These are phyloP conservation scores for Penicillium verrucosum DNA, from an alignment of 2,329 filamentous ascomycete genomes.

Conservation along the genomic window DNA sequence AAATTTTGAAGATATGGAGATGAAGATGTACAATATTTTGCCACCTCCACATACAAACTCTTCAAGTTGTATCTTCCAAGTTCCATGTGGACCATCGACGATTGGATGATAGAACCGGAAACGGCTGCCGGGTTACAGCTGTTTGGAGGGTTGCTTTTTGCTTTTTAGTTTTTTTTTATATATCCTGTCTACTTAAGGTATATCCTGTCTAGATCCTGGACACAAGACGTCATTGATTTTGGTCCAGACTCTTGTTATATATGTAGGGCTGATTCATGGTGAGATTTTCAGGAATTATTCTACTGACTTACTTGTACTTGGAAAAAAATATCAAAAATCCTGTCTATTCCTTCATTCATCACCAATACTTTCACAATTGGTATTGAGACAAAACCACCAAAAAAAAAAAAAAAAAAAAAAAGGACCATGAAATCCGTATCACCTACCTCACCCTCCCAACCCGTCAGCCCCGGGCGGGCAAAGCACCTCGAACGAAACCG, in stretches of 20 bases:
- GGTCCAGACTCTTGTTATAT: conserved; percentile 3
- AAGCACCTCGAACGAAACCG: conserved; percentile 25
- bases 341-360: not conserved
- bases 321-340: not conserved
- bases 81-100: not conserved
- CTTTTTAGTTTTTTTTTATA: not conserved
- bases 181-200: not conserved
- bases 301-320: not conserved
- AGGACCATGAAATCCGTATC: not conserved
- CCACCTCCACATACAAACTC: not conserved
- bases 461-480: conserved; percentile 6
- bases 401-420: not conserved
- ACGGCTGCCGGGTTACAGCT: conserved; percentile 4
- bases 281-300: not conserved
- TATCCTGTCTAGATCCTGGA: not conserved
- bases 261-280: not conserved
- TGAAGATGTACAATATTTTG: not conserved
- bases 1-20: no score
- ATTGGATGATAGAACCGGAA: conserved; percentile 3
- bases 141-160: not conserved
- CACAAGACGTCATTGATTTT: conserved; percentile 3
- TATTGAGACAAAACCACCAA: not conserved
- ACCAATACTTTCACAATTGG: not conserved
- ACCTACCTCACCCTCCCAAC: not conserved
- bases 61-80: not conserved